phyloP scores from a whole-genome alignment of 1,284 basidiomycete genomes.

The Malassezia equina region DNA sequence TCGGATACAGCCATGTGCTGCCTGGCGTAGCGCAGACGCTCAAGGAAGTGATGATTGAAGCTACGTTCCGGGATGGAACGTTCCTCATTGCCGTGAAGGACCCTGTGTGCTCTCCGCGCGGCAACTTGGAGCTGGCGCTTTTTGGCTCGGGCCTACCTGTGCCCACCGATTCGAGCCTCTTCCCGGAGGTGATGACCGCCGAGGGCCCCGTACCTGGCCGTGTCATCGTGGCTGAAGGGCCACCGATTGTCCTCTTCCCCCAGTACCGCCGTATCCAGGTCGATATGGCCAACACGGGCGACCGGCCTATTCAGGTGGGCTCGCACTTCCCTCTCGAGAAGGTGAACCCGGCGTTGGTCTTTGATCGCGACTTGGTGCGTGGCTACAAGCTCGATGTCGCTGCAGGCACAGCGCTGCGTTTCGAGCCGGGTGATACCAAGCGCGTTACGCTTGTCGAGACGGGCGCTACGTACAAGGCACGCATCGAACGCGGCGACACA shows the following conservation, averaged over 20 bases:
- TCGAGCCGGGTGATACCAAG: conserved; percentile 85
- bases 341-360: conserved; percentile 69
- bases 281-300: conserved; percentile 80
- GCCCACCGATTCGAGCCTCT: conserved; percentile 55
- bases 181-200: conserved; percentile 9
- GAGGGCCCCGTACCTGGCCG: conserved; percentile 27
- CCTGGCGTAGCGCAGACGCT: conserved; percentile 53
- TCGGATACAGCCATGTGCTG: conserved; percentile 83
- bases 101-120: conserved; percentile 65
- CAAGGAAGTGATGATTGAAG: conserved; percentile 46
- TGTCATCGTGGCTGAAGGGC: conserved; percentile 25
- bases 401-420: conserved; percentile 86
- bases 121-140: conserved; percentile 68
- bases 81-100: conserved; percentile 56
- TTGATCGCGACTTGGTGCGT: conserved; percentile 71
- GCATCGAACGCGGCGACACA: conserved; percentile 11
- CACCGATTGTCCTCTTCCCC: conserved; percentile 63
- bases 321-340: conserved; percentile 74
- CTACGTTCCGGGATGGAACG: conserved; percentile 39
- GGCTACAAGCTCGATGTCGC: conserved; percentile 82
- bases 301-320: conserved; percentile 72
- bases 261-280: conserved; percentile 62
- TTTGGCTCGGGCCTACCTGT: conserved; percentile 85
- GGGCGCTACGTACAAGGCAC: conserved; percentile 43
- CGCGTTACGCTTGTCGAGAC: conserved; percentile 73